Evolutionary conservation across 2,329 filamentous ascomycete species (phyloP).

Genomic region (Beauveria pseudobassiana): DNA sequence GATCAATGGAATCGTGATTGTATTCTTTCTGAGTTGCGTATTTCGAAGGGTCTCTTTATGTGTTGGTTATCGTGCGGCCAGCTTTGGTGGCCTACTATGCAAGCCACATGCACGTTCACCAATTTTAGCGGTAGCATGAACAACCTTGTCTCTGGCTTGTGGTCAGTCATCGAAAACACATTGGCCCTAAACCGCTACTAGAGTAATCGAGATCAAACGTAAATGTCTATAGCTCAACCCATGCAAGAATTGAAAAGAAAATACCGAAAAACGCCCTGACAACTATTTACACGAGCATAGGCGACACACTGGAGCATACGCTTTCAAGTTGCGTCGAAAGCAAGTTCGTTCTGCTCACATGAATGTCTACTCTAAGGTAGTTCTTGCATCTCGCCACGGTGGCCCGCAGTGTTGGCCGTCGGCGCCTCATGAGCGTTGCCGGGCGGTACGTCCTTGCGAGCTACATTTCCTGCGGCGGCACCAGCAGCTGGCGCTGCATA

Average conservation of each 20-base stretch:
- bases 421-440: constrained; percentile 5
- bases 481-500: not conserved
- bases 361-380: not conserved
- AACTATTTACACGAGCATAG: not conserved
- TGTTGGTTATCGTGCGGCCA: no score
- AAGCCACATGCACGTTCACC: no score
- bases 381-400: constrained; percentile 11
- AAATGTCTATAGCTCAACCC: not conserved
- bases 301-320: not conserved
- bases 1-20: no score
- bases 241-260: not conserved
- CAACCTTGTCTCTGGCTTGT: no score
- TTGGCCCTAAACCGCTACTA: no score
- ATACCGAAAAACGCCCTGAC: not conserved
- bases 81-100: no score
- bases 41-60: no score
- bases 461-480: not conserved
- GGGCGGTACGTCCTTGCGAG: not conserved
- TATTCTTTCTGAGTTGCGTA: no score
- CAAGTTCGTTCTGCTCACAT: not conserved
- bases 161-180: no score
- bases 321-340: not conserved
- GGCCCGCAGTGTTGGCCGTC: not conserved
- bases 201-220: no score
- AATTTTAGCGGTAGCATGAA: no score